Conservation (phyloP, 2,329 filamentous ascomycete species). For the Lasiodiplodia citricola region DNA sequence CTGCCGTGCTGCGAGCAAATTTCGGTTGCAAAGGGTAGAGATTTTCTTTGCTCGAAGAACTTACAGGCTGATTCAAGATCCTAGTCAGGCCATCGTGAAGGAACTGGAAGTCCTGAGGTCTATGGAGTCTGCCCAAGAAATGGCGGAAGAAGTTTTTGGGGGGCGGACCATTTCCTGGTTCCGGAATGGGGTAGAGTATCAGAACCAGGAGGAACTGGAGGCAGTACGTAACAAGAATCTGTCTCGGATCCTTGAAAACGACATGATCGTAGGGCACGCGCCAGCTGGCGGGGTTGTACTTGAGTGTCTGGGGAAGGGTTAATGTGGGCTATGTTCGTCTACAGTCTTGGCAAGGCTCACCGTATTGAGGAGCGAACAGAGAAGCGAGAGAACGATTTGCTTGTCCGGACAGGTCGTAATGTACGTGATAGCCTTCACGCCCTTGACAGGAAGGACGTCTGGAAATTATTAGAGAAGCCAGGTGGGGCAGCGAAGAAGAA, state of each 20-base stretch:
- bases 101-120: constrained; percentile 97
- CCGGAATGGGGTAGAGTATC: constrained; percentile 85
- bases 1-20: no score
- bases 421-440: constrained; percentile 85
- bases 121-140: constrained; percentile 86
- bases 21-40: no score
- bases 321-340: neutral
- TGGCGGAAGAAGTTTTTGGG: constrained; percentile 94
- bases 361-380: constrained; percentile 94
- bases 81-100: constrained; percentile 92
- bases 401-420: constrained; percentile 88
- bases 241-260: constrained; percentile 88
- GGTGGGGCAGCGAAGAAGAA: constrained; percentile 6
- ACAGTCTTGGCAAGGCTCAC: constrained; percentile 57
- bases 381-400: constrained; percentile 83
- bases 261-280: constrained; percentile 92
- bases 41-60: constrained; percentile 9
- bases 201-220: constrained; percentile 87
- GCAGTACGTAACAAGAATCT: constrained; percentile 88
- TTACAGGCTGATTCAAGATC: constrained; percentile 83
- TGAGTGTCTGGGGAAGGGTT: constrained; percentile 69
- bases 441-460: constrained; percentile 76
- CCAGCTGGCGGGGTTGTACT: constrained; percentile 95
- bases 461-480: constrained; percentile 28
- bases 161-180: constrained; percentile 66